These are phyloP conservation scores for Pseudocercospora musae DNA, from an alignment of 2,329 filamentous ascomycete species.

Conservation along the genomic window DNA sequence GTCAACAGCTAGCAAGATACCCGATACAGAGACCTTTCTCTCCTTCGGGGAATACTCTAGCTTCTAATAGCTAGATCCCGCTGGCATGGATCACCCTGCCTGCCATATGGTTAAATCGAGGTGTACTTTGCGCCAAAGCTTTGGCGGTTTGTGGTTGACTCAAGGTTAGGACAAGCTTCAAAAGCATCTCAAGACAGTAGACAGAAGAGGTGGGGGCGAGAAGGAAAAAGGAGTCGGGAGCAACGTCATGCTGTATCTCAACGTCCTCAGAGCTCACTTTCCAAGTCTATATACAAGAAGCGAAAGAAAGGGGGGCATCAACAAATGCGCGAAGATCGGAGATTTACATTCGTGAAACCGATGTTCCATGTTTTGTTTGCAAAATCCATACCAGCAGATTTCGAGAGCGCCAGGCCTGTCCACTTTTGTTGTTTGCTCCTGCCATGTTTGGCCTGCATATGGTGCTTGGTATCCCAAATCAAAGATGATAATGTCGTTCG, in stretches of 20 bases:
- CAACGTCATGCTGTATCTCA: neutral
- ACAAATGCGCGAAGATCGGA: neutral
- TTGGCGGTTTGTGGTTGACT: no score
- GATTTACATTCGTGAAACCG: no score
- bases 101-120: no score
- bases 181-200: neutral
- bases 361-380: neutral
- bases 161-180: no score
- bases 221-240: neutral
- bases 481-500: neutral
- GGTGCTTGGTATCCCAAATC: neutral
- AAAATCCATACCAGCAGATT: no score
- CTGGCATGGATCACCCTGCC: no score
- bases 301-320: neutral
- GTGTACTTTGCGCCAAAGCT: no score
- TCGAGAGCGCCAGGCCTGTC: neutral
- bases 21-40: no score
- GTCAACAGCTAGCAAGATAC: no score
- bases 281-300: conserved; percentile 10
- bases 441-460: neutral
- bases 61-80: no score
- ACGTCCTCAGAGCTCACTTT: neutral
- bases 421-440: neutral
- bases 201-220: neutral
- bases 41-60: no score